These are phyloP conservation scores for Neurospora discreta DNA, from an alignment of 495 filamentous ascomycete genomes.

Conservation along the genomic window DNA sequence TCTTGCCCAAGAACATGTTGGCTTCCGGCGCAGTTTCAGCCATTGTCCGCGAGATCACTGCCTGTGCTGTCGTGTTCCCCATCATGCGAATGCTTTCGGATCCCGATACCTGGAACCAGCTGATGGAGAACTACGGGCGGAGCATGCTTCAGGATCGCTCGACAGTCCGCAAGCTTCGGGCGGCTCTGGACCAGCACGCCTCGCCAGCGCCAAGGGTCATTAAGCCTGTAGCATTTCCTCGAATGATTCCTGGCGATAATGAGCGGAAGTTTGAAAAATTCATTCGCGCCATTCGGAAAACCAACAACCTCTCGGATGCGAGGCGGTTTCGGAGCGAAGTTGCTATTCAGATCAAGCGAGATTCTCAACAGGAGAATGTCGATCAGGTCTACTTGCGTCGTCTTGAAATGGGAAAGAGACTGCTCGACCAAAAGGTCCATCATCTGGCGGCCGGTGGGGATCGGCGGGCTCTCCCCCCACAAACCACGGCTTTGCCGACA, in stretches of 20 bases:
- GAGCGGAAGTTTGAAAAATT: slow-evolving; percentile 92
- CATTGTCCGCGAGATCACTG: slow-evolving; percentile 73
- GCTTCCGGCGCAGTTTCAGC: slow-evolving; percentile 70
- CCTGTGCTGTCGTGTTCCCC: slow-evolving; percentile 64
- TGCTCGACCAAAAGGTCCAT: slow-evolving; percentile 82
- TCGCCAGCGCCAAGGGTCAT: slow-evolving; percentile 64
- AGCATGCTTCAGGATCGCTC: slow-evolving; percentile 90
- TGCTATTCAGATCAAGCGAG: slow-evolving; percentile 81
- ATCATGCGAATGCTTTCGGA: slow-evolving; percentile 64
- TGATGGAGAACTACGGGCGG: slow-evolving; percentile 81
- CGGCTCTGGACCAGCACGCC: slow-evolving; percentile 89
- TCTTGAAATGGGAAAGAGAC: slow-evolving; percentile 79
- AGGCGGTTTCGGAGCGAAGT: slow-evolving; percentile 85
- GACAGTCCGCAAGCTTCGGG: slow-evolving; percentile 84
- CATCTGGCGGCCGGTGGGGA: slow-evolving; percentile 61
- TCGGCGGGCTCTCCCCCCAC: slow-evolving; percentile 27
- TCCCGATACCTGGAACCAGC: slow-evolving; percentile 93
- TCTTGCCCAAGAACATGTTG: slow-evolving; percentile 63
- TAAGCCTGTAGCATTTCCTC: slow-evolving; percentile 48
- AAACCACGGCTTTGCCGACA: slow-evolving; percentile 13
- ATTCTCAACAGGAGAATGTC: slow-evolving; percentile 63
- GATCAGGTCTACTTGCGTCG: slow-evolving; percentile 80
- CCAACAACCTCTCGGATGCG: slow-evolving; percentile 89
- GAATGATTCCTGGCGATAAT: slow-evolving; percentile 52
- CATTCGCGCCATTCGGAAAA: slow-evolving; percentile 77